Conservation (phyloP, 1,284 basidiomycete species). For the Trametes polyzona region DNA sequence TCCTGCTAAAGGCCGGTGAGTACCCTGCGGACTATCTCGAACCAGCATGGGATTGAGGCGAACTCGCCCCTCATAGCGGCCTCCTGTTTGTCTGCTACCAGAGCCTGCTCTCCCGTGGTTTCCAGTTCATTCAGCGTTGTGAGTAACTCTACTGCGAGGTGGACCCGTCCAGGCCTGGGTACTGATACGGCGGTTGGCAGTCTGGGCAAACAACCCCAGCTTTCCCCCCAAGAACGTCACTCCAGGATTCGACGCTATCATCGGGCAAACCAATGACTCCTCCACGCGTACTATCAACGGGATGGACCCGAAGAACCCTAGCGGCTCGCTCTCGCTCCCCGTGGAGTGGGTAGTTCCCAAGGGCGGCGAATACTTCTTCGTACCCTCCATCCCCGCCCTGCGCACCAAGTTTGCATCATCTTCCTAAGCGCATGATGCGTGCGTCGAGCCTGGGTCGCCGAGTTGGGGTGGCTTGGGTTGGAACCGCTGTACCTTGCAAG, state of each 20-base stretch:
- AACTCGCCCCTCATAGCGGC: no score
- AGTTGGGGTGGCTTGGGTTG: no score
- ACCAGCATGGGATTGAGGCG: no score
- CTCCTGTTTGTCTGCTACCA: constrained; percentile 55
- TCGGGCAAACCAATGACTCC: constrained; percentile 43
- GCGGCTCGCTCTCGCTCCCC: constrained; percentile 31
- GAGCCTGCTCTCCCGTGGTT: constrained; percentile 48
- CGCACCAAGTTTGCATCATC: constrained; percentile 21
- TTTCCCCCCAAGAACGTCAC: constrained; percentile 32
- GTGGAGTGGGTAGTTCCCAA: constrained; percentile 38
- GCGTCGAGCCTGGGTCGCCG: no score
- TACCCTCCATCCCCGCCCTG: constrained; percentile 44
- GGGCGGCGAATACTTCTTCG: constrained; percentile 50
- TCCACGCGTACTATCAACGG: constrained; percentile 43
- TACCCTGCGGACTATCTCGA: no score
- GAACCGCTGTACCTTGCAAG: no score
- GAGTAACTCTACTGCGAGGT: constrained; percentile 7
- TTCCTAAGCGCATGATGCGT: neutral
- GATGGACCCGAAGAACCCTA: constrained; percentile 42
- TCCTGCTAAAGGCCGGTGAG: neutral
- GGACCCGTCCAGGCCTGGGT: no score
- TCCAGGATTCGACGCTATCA: constrained; percentile 42
- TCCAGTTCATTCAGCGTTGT: constrained; percentile 51
- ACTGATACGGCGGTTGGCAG: constrained; percentile 2
- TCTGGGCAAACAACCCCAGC: constrained; percentile 37